These are phyloP conservation scores for Microglena sp. DNA, from an alignment of 139 green algal genomes.

Conservation along the genomic window DNA sequence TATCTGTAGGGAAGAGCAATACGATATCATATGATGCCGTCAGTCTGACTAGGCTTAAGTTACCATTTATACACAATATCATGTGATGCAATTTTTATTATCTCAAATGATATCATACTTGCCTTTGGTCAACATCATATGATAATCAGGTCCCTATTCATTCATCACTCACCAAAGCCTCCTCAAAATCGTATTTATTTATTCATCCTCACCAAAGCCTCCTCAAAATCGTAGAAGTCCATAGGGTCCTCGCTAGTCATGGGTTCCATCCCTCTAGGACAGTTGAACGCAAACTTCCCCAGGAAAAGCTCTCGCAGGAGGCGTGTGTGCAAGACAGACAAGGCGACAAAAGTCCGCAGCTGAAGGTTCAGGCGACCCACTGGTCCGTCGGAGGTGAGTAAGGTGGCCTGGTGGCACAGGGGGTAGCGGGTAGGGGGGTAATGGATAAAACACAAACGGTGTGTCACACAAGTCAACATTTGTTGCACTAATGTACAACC, in stretches of 20 bases:
- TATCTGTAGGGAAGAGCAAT: too few species aligned
- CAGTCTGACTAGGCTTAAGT: too few species aligned
- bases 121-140: too few species aligned
- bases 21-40: too few species aligned
- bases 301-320: conserved; percentile 16
- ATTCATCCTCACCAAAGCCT: too few species aligned
- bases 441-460: neutral
- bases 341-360: conserved; percentile 13
- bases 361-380: conserved; percentile 12
- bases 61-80: too few species aligned
- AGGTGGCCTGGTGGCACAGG: conserved; percentile 1
- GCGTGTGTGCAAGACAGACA: conserved; percentile 10
- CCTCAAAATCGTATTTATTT: too few species aligned
- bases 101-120: too few species aligned
- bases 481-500: neutral
- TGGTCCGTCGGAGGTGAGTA: conserved; percentile 6
- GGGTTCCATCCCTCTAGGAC: neutral
- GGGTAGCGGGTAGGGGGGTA: neutral
- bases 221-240: conserved; percentile 19
- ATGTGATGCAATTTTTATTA: too few species aligned
- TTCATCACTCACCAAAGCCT: too few species aligned
- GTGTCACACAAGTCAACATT: too few species aligned
- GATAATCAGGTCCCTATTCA: too few species aligned
- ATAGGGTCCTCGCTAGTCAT: conserved; percentile 14
- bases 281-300: neutral